phyloP scores from a whole-genome alignment of 257 asterid species.

The Solanum piurae region DNA sequence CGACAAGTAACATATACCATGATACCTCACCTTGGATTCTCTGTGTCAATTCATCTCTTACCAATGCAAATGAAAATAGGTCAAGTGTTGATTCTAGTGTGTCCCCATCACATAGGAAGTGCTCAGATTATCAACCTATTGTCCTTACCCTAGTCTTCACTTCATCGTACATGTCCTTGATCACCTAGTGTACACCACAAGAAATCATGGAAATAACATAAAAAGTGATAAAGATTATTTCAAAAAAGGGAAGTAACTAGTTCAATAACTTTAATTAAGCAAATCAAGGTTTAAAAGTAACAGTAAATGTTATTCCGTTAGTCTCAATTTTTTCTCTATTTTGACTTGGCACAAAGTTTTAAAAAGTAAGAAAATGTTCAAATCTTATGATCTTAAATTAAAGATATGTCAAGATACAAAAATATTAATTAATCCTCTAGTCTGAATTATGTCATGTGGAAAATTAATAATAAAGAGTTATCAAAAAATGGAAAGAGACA shows the following conservation, averaged over 20 bases:
- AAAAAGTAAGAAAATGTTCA: background rate
- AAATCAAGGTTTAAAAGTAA: background rate
- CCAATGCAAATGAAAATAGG: background rate
- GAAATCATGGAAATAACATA: background rate
- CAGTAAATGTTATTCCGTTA: too few species aligned
- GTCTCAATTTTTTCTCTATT: too few species aligned
- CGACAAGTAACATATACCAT: background rate
- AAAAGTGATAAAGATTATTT: background rate
- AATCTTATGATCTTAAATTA: too few species aligned
- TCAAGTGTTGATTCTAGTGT: background rate
- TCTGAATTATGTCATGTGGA: too few species aligned
- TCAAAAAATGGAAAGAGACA: too few species aligned
- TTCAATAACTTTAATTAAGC: background rate
- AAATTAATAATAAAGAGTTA: background rate
- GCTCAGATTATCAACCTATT: background rate
- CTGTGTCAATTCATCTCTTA: background rate
- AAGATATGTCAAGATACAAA: background rate
- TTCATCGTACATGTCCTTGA: background rate
- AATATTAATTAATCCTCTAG: background rate
- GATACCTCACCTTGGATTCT: background rate
- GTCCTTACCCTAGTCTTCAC: background rate
- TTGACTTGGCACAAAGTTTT: background rate
- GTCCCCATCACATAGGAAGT: background rate
- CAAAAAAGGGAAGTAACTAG: background rate
- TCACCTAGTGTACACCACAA: background rate